These are phyloP conservation scores for Cercospora sesami DNA, from an alignment of 2,329 filamentous ascomycete species.

Conservation along the genomic window DNA sequence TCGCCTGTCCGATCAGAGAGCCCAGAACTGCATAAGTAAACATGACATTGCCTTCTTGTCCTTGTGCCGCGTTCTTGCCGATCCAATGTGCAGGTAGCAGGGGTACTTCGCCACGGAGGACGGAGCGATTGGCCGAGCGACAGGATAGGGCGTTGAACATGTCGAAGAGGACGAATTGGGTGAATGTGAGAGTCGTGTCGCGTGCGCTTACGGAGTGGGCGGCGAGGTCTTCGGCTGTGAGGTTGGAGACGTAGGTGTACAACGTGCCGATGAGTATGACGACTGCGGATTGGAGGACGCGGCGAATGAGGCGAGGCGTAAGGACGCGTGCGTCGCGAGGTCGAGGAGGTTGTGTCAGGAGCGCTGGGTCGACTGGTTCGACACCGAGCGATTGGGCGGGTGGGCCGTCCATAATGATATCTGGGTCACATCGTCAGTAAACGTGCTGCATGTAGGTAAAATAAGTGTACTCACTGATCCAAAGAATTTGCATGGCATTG, in stretches of 20 bases:
- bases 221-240: conserved; percentile 68
- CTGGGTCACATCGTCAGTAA: conserved; percentile 49
- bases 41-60: conserved; percentile 68
- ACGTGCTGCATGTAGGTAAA: background rate
- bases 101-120: conserved; percentile 73
- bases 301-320: conserved; percentile 76
- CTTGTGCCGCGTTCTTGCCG: conserved; percentile 13
- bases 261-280: conserved; percentile 94
- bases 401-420: conserved; percentile 99
- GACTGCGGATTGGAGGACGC: conserved; percentile 81
- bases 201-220: conserved; percentile 71
- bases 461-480: conserved; percentile 77
- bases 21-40: conserved; percentile 95
- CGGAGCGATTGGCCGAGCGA: conserved; percentile 84
- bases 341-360: conserved; percentile 89
- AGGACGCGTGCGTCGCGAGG: conserved; percentile 85
- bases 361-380: conserved; percentile 87
- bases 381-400: conserved; percentile 96
- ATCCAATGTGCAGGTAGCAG: conserved; percentile 24
- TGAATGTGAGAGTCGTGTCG: conserved; percentile 99
- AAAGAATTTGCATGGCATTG: conserved; percentile 99
- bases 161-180: conserved; percentile 97
- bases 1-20: conserved; percentile 78
- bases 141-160: conserved; percentile 99
- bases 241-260: conserved; percentile 86